Base-by-base conservation (phyloP, 2,329 filamentous ascomycete genomes). In the Metarhizium sp. region DNA sequence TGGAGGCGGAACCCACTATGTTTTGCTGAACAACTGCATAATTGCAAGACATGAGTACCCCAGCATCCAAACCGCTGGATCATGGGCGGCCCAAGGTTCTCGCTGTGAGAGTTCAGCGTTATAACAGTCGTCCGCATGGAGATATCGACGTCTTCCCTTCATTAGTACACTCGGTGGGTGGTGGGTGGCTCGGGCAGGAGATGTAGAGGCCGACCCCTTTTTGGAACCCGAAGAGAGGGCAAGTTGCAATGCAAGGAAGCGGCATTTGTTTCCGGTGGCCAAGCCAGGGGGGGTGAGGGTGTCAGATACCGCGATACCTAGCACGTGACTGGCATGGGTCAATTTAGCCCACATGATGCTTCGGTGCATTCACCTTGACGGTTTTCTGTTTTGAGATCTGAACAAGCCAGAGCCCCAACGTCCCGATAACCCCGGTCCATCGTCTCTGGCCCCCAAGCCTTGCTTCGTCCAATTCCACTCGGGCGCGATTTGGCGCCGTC, bases 301-400 rank as follows among this genome's bases (percentile, higher is more conserved):
- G n/a, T 20, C 42, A 45, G 40, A 3, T 18, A 43, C 40, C 45
- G 20, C 40, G 34, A 16, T 40, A 30, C 46, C 29, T 40, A 36
- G 20, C 46, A 40, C 25, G 16, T 43, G 40, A 43, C 6, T 10
- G 40, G n/a, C 40, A 43, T 18, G 40, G 40, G 40, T 16, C 6
- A n/a, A 43, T 43, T 43, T 43, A 43, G 11, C 40, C 40, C 40
- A 43, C 6, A 18, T n/a, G 40, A 25, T 25, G 25, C 25, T 25
- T 25, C 25, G 25, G 25, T 25, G 25, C 51, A 7, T 8, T 32
- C 16, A 25, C 42, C 36, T 51, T 55, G 18, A 51, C 53, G 49
- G 42, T 47, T 40, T 55, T 18, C 42, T 51, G 16, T 29, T 55
- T 51, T 47, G 48, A 51, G 53, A 55, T 52, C 51, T 52, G 4